Evolutionary conservation across 192 early-diverging fungal genomes (phyloP).

Genomic region (Backusella parvicylindrica): DNA sequence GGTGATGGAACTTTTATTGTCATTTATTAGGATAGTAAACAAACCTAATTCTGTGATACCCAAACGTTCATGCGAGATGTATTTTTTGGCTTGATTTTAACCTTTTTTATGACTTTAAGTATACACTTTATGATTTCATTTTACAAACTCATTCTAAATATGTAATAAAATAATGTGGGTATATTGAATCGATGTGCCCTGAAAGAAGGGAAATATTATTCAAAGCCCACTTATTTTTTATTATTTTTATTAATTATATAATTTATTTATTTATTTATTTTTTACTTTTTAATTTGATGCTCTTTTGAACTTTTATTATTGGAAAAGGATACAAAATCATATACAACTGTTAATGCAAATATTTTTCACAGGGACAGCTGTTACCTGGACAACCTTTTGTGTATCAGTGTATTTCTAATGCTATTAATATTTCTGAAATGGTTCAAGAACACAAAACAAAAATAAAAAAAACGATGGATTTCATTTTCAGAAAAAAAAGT

Average conservation of each 20-base stretch:
- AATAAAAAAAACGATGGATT: background rate
- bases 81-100: background rate
- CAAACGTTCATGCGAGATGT: background rate
- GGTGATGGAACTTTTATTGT: background rate
- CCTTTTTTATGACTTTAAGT: background rate
- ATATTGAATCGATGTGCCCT: background rate
- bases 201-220: background rate
- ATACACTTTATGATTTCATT: background rate
- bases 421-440: background rate
- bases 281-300: background rate
- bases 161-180: background rate
- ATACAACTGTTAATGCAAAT: background rate
- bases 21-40: background rate
- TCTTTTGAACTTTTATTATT: background rate
- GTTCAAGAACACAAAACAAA: background rate
- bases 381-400: background rate
- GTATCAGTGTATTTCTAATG: background rate
- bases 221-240: background rate
- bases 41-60: background rate
- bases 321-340: background rate
- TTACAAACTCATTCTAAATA: background rate
- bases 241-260: too few relatives aligned
- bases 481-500: background rate
- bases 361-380: background rate
- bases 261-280: too few relatives aligned